Percentiles rank a stretch among this genome's conserved stretches.
Conservation (phyloP, 2,329 filamentous ascomycete species). For the Phialophora expanda region DNA sequence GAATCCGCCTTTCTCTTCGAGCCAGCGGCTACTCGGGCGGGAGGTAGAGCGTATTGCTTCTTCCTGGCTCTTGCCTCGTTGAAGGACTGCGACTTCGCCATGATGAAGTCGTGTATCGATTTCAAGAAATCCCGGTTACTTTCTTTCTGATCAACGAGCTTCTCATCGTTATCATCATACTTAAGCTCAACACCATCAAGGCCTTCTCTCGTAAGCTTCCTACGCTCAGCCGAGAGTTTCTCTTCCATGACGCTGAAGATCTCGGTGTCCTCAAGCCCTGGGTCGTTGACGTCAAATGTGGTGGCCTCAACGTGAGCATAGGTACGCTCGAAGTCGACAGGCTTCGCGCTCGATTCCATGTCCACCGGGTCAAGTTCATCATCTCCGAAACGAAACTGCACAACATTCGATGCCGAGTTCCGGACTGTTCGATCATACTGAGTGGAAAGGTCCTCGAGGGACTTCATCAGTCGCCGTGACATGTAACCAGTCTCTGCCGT, state of each 20-base stretch:
- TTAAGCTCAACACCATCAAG: constrained; percentile 66
- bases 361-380: constrained; percentile 95
- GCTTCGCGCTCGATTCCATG: constrained; percentile 93
- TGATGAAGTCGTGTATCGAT: constrained; percentile 75
- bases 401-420: constrained; percentile 83
- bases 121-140: constrained; percentile 81
- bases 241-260: constrained; percentile 71
- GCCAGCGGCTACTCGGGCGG: constrained; percentile 3
- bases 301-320: constrained; percentile 78
- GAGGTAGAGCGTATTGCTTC: constrained; percentile 30
- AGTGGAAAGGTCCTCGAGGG: constrained; percentile 88
- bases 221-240: constrained; percentile 70
- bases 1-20: constrained; percentile 34
- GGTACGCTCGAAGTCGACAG: constrained; percentile 89
- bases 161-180: constrained; percentile 57
- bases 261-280: constrained; percentile 73
- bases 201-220: constrained; percentile 66
- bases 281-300: constrained; percentile 80
- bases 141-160: constrained; percentile 72
- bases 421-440: constrained; percentile 94
- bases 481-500: constrained; percentile 99
- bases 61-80: constrained; percentile 50
- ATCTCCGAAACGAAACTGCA: constrained; percentile 97
- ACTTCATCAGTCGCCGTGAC: constrained; percentile 98
- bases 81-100: constrained; percentile 66